A percentile compares a stretch with the other conserved stretches of the same genome.
Evolutionary conservation across 495 filamentous ascomycete genomes (phyloP).

Genomic region (Penicillium pulvis): DNA sequence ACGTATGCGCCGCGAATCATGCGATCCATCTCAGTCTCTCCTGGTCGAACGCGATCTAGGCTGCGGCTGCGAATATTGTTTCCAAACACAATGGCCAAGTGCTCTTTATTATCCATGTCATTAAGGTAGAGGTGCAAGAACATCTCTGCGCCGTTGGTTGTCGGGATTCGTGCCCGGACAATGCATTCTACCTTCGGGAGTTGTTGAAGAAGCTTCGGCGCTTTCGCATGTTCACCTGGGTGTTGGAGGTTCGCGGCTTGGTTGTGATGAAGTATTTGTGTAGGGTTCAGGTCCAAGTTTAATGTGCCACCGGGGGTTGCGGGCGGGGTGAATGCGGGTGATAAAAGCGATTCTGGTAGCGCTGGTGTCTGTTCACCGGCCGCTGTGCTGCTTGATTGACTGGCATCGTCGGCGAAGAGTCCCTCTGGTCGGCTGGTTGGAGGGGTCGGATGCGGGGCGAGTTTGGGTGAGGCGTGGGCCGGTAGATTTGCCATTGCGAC

Average conservation of each 20-base stretch:
- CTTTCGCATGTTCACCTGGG: constrained; percentile 52
- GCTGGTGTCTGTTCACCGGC: constrained; percentile 37
- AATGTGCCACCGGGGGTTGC: constrained; percentile 67
- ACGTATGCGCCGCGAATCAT: constrained; percentile 94
- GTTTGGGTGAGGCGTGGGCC: constrained; percentile 54
- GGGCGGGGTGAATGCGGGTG: constrained; percentile 79
- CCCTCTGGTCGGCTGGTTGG: constrained; percentile 19
- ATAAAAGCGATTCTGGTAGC: constrained; percentile 60
- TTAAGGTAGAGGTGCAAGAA: constrained; percentile 96
- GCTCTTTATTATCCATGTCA: constrained; percentile 90
- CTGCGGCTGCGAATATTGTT: constrained; percentile 76
- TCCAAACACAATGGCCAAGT: constrained; percentile 97
- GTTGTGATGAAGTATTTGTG: constrained; percentile 37
- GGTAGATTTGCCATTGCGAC: constrained; percentile 52
- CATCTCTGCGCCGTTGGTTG: constrained; percentile 90
- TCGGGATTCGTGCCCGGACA: constrained; percentile 83
- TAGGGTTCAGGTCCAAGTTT: constrained; percentile 41
- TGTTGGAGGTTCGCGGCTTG: constrained; percentile 27
- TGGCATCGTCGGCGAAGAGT: constrained; percentile 23
- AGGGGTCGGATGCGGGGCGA: constrained; percentile 43
- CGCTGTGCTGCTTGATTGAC: constrained; percentile 25
- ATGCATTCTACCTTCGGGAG: constrained; percentile 79
- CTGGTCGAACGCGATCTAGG: constrained; percentile 76
- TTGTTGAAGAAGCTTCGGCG: constrained; percentile 65
- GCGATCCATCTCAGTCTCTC: constrained; percentile 94